A percentile compares a stretch with the other conserved stretches of the same genome.
Evolutionary conservation across 768 basidiomycete species (phyloP).

Genomic region (Calocybe cyanea): DNA sequence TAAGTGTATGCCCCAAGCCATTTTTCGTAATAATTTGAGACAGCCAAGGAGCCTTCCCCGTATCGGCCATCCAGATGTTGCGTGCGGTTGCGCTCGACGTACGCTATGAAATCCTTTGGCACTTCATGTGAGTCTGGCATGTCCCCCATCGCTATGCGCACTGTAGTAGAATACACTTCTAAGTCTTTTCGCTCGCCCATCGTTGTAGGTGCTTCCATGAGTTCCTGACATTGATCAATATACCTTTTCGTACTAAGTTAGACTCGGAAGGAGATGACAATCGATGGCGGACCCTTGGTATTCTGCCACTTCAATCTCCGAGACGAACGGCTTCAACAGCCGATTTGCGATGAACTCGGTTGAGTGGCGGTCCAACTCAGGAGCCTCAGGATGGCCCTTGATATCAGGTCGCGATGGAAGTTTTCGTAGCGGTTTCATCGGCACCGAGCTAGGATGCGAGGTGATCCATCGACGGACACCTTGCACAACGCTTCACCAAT

Average conservation of each 20-base stretch:
- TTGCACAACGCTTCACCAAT: conserved; percentile 56
- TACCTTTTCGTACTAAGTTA: conserved; percentile 40
- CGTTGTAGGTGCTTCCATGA: conserved; percentile 53
- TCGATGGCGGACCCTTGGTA: conserved; percentile 74
- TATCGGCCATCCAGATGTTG: conserved; percentile 31
- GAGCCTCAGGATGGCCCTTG: conserved; percentile 26
- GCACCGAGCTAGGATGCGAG: conserved; percentile 39
- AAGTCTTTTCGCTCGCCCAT: conserved; percentile 56
- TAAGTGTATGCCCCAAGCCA: conserved; percentile 34
- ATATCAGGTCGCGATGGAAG: conserved; percentile 30
- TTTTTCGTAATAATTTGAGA: conserved; percentile 48
- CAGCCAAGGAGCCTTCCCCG: conserved; percentile 30
- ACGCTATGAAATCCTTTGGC: conserved; percentile 39
- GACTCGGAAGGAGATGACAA: conserved; percentile 2
- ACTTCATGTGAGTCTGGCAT: conserved; percentile 33
- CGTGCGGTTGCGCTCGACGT: conserved; percentile 39
- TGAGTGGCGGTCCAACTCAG: conserved; percentile 39
- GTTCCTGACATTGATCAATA: conserved; percentile 68
- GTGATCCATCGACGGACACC: conserved; percentile 79
- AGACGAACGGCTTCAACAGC: conserved; percentile 60
- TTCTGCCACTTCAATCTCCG: conserved; percentile 61
- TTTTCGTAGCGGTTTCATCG: conserved; percentile 38
- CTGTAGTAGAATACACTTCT: conserved; percentile 49
- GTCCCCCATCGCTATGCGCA: conserved; percentile 46
- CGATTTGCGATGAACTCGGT: conserved; percentile 57